Evolutionary conservation across 805 yeast genomes (phyloP), one percentile per base, ranked within the genome.

Genomic region (Metschnikowia anglica): DNA sequence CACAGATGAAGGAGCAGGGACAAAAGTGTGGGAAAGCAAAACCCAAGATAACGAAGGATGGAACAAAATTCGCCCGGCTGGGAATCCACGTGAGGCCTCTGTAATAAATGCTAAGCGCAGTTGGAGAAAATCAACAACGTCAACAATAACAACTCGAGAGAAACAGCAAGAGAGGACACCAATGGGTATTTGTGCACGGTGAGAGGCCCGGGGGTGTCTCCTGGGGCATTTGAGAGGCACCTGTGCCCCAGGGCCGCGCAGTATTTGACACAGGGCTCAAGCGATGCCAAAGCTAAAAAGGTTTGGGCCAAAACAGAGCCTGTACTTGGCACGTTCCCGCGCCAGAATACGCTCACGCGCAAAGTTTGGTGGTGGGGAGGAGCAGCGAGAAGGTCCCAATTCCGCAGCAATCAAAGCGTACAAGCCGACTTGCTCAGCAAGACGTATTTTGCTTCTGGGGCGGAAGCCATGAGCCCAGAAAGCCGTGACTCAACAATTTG

Each of bases 301-400:
- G 43, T 20, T 17, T 11, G 34, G 34, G 29, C 43, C 43, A 39
- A 33, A 39, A 39, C 43, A 39, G 25, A 6, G 43, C 43, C 43
- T 39, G 43, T 33, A 24, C 37, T 21, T 15, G 13, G 18, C 5
- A 18, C 26, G 21, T 33, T 33, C 11, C n/a, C 36, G 36, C 36
- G 12, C 36, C 3, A 20, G 25, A 10, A 33, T 33, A 26, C 36
- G 5, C 26, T 9, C 26, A 17, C 27, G 26, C 16, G 6, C 11
- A 33, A 33, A 33, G 6, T n/a, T 33, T 13, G 26, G 24, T n/a
- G 24, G 15, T 10, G 3, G 15, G 11, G 13, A 12, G 20, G 13
- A 13, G 21, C 17, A n/a, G n/a, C n/a, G n/a, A n/a, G n/a, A n/a
- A n/a, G n/a, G n/a, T n/a, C n/a, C n/a, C n/a, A n/a, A n/a, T n/a